Evolutionary conservation across 2,329 filamentous ascomycete genomes (phyloP), one percentile per base, ranked within the genome.

Genomic region (Sarocladium strictum): DNA sequence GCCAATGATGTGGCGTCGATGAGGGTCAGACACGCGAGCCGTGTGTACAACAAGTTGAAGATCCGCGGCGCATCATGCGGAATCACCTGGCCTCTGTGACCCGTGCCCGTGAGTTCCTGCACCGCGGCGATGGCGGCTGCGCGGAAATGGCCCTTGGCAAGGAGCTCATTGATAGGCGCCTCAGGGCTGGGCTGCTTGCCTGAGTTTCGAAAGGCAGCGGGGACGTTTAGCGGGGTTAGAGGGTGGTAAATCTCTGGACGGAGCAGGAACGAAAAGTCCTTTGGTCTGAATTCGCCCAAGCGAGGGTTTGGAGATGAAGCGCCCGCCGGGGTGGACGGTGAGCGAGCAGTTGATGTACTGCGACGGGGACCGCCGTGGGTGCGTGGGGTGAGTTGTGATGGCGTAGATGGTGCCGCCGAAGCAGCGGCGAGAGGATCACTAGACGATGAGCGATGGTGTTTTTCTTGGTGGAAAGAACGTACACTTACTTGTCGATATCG

Each of bases 161-260:
- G 73, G 2, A 97, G 81, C 2, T 79, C 77, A 17, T 83, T 73
- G 27, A 97, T 79, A 0, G 88, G 76, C 1, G 87, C 83, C 26
- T 82, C 78, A 0, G 83, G 72, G 1, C 76, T 67, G 1, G 89
- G 85, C 59, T 85, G 82, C 58, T 85, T 77, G 19, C 83, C 69
- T 0, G 89, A 81, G 59, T 81, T 81, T 57, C 89, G 83, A 67
- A 96, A 93, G 2, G 90, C 72, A 0, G 74, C 64, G 0, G 84
- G 82, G 12, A 85, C 69, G 58, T 78, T 76, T 43, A 83, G 77
- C 15, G 79, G 80, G 1, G 87, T 85, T 23, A 97, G 76, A 1
- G 87, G 84, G 65, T 96, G 92, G 73, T 93, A 97, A 55, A 92
- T 86, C 59, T 90, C 83, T 2, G 89, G 85, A 19, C 86, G 83